Evolutionary conservation across 78 protist species (phyloP).

Genomic region (Paratrimastix pyriformis): DNA sequence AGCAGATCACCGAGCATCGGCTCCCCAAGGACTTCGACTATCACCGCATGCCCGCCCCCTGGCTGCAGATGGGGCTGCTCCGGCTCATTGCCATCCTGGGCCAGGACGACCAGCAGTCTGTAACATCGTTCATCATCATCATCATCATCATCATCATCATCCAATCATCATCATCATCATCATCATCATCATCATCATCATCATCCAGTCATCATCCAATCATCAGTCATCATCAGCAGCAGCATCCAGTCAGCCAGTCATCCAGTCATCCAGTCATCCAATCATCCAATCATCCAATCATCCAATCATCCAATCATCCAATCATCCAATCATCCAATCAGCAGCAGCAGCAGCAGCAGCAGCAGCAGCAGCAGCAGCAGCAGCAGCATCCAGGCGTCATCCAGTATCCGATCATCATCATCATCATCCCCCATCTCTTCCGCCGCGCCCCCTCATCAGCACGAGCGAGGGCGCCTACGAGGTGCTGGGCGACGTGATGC

Average conservation of each 20-base stretch:
- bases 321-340: too few species aligned
- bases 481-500: conserved; percentile 43
- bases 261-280: too few species aligned
- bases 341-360: background rate
- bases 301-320: too few species aligned
- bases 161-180: background rate
- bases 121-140: background rate
- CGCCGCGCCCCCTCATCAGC: conserved; percentile 2
- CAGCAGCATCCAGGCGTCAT: too few species aligned
- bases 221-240: too few species aligned
- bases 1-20: conserved; percentile 73
- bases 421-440: background rate
- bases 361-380: background rate
- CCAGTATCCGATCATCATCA: too few species aligned
- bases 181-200: too few species aligned
- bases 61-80: conserved; percentile 81
- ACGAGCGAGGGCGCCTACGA: conserved; percentile 43
- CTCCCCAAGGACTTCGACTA: conserved; percentile 68
- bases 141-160: background rate
- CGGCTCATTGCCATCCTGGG: conserved; percentile 67
- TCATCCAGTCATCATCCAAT: too few species aligned
- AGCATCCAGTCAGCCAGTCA: too few species aligned
- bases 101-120: conserved; percentile 29
- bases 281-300: too few species aligned
- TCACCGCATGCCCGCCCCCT: conserved; percentile 88